Percentiles rank a stretch among this genome's conserved stretches.
These are phyloP conservation scores for Gloeopeniophorella convolvens DNA, from an alignment of 768 basidiomycete species.

Conservation along the genomic window DNA sequence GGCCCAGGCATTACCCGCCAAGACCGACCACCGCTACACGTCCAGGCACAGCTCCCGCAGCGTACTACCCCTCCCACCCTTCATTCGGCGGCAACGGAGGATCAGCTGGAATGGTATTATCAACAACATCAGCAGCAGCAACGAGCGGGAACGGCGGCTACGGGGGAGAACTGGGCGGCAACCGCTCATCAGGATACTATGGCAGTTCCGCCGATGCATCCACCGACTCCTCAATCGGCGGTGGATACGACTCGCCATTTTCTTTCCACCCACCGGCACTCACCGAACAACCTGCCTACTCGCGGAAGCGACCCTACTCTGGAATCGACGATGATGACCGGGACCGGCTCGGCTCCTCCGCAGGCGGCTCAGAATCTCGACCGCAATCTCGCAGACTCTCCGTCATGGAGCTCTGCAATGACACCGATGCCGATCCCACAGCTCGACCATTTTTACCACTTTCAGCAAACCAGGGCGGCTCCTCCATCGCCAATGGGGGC, in stretches of 20 bases:
- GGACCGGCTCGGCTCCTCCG: conserved; percentile 33
- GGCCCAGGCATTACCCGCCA: conserved; percentile 42
- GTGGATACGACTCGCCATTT: conserved; percentile 59
- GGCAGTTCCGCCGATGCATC: conserved; percentile 27
- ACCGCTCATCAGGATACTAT: conserved; percentile 25
- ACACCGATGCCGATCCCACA: conserved; percentile 42
- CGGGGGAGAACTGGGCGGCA: too few species aligned
- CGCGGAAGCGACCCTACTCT: conserved; percentile 58
- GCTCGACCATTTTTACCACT: conserved; percentile 43
- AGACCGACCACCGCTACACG: conserved; percentile 55
- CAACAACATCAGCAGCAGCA: conserved; percentile 10
- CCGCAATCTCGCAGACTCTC: conserved; percentile 75
- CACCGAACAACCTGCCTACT: conserved; percentile 34
- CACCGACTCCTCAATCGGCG: conserved; percentile 27
- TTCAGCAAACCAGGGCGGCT: conserved; percentile 30
- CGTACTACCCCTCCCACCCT: conserved; percentile 44
- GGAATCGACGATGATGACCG: conserved; percentile 48
- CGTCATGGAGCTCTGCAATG: conserved; percentile 88
- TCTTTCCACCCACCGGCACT: conserved; percentile 66
- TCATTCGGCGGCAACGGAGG: conserved; percentile 33
- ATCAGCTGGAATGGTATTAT: conserved; percentile 43
- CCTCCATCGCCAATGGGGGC: conserved; percentile 24
- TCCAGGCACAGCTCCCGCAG: conserved; percentile 66
- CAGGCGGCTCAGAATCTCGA: conserved; percentile 61
- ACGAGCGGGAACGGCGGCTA: conserved; percentile 28